These are phyloP conservation scores for Dryas octopetala DNA, from an alignment of 306 rosid genomes.

Conservation along the genomic window DNA sequence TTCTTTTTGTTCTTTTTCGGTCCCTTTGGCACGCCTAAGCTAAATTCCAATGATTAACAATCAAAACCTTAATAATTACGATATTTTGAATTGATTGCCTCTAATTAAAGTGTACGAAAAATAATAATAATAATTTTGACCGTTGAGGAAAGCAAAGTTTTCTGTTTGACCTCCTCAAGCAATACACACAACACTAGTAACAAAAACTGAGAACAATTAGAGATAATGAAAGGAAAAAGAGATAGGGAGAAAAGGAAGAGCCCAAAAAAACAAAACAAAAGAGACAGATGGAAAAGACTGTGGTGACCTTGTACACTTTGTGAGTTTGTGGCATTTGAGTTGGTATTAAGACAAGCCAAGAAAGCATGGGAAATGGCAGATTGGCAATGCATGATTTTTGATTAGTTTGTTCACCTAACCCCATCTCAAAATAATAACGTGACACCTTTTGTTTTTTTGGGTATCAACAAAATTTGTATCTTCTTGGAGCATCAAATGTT, in stretches of 20 bases:
- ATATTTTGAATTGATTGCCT: constrained; percentile 21
- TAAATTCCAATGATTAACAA: constrained; percentile 28
- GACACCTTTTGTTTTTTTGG: too few species aligned
- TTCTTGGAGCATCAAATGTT: too few species aligned
- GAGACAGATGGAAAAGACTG: background rate
- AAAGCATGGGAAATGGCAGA: background rate
- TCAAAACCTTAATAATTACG: constrained; percentile 5
- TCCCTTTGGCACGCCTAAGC: constrained; percentile 34
- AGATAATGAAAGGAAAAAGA: background rate
- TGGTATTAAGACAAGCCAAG: background rate
- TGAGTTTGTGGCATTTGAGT: background rate
- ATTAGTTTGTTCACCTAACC: background rate
- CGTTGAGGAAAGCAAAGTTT: constrained; percentile 3
- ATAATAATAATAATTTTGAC: background rate
- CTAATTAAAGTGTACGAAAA: constrained; percentile 16
- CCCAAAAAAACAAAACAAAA: background rate
- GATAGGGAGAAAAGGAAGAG: background rate
- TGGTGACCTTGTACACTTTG: background rate
- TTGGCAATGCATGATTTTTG: background rate
- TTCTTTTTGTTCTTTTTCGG: constrained; percentile 2
- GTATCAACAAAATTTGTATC: too few species aligned
- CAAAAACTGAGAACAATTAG: background rate
- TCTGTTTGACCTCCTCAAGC: constrained; percentile 19
- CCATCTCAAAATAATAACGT: too few species aligned
- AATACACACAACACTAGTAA: background rate